phyloP scores from a whole-genome alignment of 306 rosid genomes.

The Cucurbita moschata region DNA sequence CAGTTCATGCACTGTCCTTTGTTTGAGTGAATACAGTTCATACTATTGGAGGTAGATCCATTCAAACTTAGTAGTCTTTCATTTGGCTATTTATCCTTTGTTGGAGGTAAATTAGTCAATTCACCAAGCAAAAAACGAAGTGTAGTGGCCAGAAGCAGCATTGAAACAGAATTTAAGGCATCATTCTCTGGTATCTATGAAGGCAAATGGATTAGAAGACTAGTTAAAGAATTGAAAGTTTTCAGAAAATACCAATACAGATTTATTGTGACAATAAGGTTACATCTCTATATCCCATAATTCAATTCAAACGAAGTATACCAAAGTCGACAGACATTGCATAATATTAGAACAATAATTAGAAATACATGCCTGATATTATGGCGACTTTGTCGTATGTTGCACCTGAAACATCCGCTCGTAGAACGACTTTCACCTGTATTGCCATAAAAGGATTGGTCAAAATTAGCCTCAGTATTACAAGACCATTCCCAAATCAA shows the following conservation, averaged over 20 bases:
- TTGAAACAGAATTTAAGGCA: background rate
- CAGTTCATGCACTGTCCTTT: too few relatives aligned
- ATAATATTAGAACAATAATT: background rate
- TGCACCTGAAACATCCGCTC: constrained; percentile 62
- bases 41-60: too few relatives aligned
- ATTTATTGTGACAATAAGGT: background rate
- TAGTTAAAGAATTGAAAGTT: background rate
- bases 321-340: background rate
- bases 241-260: background rate
- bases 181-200: background rate
- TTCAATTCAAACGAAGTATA: background rate
- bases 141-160: background rate
- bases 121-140: background rate
- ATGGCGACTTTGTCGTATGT: constrained; percentile 79
- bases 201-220: background rate
- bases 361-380: constrained; percentile 48
- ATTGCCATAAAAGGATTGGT: constrained; percentile 5
- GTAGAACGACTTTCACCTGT: constrained; percentile 92
- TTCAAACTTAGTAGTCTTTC: too few relatives aligned
- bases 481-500: background rate
- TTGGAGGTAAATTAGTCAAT: background rate
- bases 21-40: too few relatives aligned
- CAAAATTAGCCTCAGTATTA: background rate
- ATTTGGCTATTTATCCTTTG: background rate
- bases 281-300: background rate